Conservation (phyloP, 176 grass and related monocot species). For the Calamus simplicifolius region DNA sequence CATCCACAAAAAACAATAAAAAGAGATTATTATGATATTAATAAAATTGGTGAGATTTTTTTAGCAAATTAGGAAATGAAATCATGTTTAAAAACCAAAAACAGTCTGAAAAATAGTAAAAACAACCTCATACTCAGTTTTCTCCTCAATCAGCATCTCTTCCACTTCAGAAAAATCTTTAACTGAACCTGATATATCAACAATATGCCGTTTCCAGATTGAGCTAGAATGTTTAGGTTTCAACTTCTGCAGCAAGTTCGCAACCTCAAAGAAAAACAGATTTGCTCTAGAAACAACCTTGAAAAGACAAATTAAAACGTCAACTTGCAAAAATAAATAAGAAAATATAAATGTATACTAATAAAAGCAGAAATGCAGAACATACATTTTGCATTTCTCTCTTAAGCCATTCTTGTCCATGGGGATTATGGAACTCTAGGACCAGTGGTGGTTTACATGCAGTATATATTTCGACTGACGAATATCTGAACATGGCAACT, state of each 20-base stretch:
- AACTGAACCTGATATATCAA: conserved; percentile 16
- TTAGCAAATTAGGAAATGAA: no score
- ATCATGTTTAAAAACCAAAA: no score
- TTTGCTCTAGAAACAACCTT: conserved; percentile 65
- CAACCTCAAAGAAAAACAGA: conserved; percentile 60
- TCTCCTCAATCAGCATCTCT: conserved; percentile 60
- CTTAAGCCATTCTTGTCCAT: conserved; percentile 46
- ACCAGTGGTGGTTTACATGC: conserved; percentile 60
- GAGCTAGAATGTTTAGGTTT: conserved; percentile 28
- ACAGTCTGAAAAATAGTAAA: no score
- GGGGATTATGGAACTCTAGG: conserved; percentile 59
- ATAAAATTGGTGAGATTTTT: no score
- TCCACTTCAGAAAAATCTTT: conserved; percentile 49
- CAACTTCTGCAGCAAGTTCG: conserved; percentile 29
- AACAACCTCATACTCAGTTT: conserved; percentile 60
- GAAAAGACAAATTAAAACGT: conserved; percentile 22
- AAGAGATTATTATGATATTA: no score
- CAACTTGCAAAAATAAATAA: neutral
- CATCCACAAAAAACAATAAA: no score
- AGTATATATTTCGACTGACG: conserved; percentile 63
- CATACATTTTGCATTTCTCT: conserved; percentile 65
- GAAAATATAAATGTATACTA: neutral
- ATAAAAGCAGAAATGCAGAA: conserved; percentile 4
- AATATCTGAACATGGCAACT: conserved; percentile 86
- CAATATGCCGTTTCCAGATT: conserved; percentile 11